Percentiles rank a stretch among this genome's conserved stretches.
phyloP scores from a whole-genome alignment of 2,329 filamentous ascomycete genomes.

The Chrysoporthe puriensis region DNA sequence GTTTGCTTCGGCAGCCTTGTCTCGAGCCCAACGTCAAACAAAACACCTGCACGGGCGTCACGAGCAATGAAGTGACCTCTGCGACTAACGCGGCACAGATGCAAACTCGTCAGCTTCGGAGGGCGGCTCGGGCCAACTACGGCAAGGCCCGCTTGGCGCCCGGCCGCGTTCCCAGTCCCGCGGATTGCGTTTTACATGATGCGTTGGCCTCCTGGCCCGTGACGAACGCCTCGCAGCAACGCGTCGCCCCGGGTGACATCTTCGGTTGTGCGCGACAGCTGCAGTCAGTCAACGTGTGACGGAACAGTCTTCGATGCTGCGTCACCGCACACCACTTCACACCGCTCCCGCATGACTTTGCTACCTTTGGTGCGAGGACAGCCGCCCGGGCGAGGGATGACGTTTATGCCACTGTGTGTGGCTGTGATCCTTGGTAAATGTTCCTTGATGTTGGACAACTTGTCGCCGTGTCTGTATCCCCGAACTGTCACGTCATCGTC shows the following conservation, averaged over 20 bases:
- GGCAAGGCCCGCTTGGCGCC: conserved; percentile 4
- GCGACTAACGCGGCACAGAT: conserved; percentile 1
- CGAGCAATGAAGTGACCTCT: not conserved
- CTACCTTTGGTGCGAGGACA: conserved; percentile 4
- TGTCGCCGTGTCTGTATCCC: not conserved
- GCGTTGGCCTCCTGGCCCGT: not conserved
- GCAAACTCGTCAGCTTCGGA: conserved; percentile 1
- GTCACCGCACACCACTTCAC: not conserved
- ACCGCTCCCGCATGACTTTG: conserved; percentile 9
- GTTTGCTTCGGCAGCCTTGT: not conserved
- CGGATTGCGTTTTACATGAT: not conserved
- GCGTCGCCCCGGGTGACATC: not conserved
- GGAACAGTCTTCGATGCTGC: conserved; percentile 5
- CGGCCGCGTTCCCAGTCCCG: not conserved
- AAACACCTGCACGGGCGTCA: not conserved
- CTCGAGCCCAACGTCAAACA: conserved; percentile 15
- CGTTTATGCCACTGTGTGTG: not conserved
- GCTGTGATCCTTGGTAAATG: not conserved
- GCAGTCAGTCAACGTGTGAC: not conserved
- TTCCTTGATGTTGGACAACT: not conserved
- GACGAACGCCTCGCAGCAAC: too few species aligned
- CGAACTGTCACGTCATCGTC: not conserved
- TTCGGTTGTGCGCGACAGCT: not conserved
- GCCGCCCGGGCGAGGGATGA: not conserved
- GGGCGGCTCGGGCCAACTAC: conserved; percentile 3